These are phyloP conservation scores for Macrophomina phaseolina DNA, from an alignment of 2,329 filamentous ascomycete genomes.

Conservation along the genomic window DNA sequence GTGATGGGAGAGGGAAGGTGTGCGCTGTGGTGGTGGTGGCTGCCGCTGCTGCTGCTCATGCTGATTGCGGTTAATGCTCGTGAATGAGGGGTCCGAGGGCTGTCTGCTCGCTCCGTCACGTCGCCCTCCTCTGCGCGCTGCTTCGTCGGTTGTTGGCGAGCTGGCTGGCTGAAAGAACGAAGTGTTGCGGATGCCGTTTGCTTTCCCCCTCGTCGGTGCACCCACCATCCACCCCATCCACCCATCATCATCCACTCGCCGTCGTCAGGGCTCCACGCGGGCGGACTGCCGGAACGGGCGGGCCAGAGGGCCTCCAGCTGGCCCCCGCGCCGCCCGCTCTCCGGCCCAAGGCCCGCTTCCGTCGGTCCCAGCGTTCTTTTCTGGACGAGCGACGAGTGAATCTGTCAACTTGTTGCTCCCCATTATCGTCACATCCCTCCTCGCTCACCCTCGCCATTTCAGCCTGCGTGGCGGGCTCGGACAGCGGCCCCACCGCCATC, in stretches of 20 bases:
- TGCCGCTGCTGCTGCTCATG: too few species aligned
- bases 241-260: neutral
- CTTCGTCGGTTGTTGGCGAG: too few species aligned
- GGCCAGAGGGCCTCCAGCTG: conserved; percentile 2
- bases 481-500: too few species aligned
- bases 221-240: neutral
- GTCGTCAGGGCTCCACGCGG: neutral
- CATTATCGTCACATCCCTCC: too few species aligned
- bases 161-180: neutral
- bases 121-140: neutral
- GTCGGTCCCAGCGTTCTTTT: neutral
- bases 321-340: neutral
- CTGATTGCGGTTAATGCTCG: neutral
- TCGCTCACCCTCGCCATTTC: too few species aligned
- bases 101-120: neutral
- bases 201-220: neutral
- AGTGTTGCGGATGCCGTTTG: neutral
- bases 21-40: neutral
- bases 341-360: conserved; percentile 7
- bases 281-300: conserved; percentile 10
- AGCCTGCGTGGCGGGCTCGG: too few species aligned
- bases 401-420: neutral
- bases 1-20: neutral
- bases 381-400: neutral
- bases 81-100: neutral